Percentiles rank a stretch among this genome's conserved stretches.
Conservation (phyloP, 257 asterid species). For the Pogostemon cablin region DNA sequence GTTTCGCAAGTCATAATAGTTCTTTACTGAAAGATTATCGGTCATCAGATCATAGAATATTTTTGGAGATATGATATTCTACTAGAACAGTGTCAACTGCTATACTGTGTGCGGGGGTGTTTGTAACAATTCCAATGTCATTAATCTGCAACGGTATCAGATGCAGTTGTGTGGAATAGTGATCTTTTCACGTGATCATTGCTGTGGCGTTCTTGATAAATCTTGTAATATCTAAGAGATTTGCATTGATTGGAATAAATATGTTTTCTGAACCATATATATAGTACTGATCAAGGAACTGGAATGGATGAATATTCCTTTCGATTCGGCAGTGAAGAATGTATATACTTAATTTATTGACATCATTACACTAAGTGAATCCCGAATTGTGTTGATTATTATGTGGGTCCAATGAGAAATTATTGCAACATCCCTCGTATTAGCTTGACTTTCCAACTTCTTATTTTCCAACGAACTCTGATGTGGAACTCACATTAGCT, state of each 20-base stretch:
- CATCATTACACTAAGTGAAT: background rate
- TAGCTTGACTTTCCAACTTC: background rate
- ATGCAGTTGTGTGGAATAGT: constrained; percentile 26
- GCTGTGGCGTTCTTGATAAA: constrained; percentile 8
- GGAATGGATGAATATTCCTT: background rate
- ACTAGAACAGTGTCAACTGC: constrained; percentile 13
- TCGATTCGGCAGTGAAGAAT: background rate
- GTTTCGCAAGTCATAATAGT: constrained; percentile 11
- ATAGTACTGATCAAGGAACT: background rate
- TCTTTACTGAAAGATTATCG: background rate
- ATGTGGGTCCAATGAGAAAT: constrained; percentile 13
- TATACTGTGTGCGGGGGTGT: constrained; percentile 13
- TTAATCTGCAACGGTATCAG: background rate
- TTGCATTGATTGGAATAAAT: background rate
- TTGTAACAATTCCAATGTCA: constrained; percentile 17
- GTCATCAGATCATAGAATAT: constrained; percentile 28
- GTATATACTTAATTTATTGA: background rate
- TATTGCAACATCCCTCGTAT: background rate
- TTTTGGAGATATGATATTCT: background rate
- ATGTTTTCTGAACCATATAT: background rate
- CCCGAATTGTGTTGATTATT: background rate
- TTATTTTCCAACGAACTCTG: constrained; percentile 13
- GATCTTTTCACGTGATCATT: constrained; percentile 15
- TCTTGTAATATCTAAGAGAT: background rate
- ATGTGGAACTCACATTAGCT: constrained; percentile 22